Base-by-base conservation (phyloP, 129 eudicot genomes). In the Helichrysum umbraculigerum region DNA sequence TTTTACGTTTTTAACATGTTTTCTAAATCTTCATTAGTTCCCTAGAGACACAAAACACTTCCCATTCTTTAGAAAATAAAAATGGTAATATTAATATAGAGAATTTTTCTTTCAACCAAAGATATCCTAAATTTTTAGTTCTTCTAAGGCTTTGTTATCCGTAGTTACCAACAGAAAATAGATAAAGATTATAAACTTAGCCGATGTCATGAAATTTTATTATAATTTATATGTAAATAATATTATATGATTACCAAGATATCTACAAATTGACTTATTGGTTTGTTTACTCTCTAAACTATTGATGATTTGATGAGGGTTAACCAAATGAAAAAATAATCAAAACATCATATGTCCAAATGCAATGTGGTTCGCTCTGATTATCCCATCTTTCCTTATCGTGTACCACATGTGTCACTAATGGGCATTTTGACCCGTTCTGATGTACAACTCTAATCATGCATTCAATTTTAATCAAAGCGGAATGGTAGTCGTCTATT, bases 351-450 rank as follows among this genome's bases (percentile, higher is more conserved):
- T 54, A 16, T 16, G 1, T 5, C 3, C 6, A 16, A 19, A 66
- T 35, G 50, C 22, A 35, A 29, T 11, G 41, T 63, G 68, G 21
- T 63, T 30, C 7, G 7, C 42, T 63, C 17, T 63, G 12, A 14
- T 28, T 61, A 21, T 61, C 67, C 16, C 8, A 30, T 3, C 7
- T 7, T 63, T 30, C n/a, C 37, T 63, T 14, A 29, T 63, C 9
- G 17, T 2, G 19, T 12, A 63, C 68, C 41, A 30, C 21, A 63
- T 11, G n/a, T 25, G 68, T 62, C 68, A 54, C 60, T 0, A 7
- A 54, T n/a, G 60, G 60, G 3, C 30, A 60, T 20, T 17, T 66
- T 66, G 71, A 35, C 52, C 50, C 30, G 71, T 66, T 66, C 71
- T 6, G 15, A 35, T 39, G 37, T 35, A 35, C 52, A 19, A 66